Conservation (phyloP, 1,284 basidiomycete species). For the Spongiforma sp. region DNA sequence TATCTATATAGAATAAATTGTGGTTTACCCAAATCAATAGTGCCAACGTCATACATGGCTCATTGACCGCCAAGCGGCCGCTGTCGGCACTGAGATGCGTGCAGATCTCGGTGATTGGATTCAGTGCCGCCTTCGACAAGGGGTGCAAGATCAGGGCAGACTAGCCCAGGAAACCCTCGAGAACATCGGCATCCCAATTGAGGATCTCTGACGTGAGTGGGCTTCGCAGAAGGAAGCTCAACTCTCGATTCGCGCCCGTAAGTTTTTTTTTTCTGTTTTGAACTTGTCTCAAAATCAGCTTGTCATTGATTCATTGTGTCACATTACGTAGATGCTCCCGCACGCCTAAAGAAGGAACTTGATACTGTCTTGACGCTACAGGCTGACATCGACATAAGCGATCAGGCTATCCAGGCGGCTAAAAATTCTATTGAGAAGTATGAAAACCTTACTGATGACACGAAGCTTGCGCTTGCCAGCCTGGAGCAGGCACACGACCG, state of each 20-base stretch:
- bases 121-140: slow-evolving; percentile 17
- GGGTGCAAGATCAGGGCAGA: slow-evolving; percentile 18
- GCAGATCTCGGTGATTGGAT: slow-evolving; percentile 38
- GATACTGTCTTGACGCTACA: slow-evolving; percentile 41
- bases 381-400: slow-evolving; percentile 35
- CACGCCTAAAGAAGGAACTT: slow-evolving; percentile 40
- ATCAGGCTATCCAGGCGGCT: slow-evolving; percentile 26
- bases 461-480: background rate
- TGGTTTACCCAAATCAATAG: background rate
- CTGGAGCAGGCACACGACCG: background rate
- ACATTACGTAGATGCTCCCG: slow-evolving; percentile 41
- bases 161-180: slow-evolving; percentile 1
- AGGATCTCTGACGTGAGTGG: slow-evolving; percentile 34
- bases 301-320: no score
- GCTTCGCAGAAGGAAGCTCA: slow-evolving; percentile 6
- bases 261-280: background rate
- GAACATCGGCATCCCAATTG: background rate
- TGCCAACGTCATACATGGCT: background rate
- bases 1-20: background rate
- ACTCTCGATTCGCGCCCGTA: slow-evolving; percentile 3
- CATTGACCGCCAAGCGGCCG: slow-evolving; percentile 19
- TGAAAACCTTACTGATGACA: background rate
- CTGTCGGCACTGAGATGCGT: slow-evolving; percentile 24
- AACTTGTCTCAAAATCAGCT: background rate
- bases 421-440: slow-evolving; percentile 14